Evolutionary conservation across 1,139 yeast species (phyloP).

Genomic region (Geotrichum candidum): DNA sequence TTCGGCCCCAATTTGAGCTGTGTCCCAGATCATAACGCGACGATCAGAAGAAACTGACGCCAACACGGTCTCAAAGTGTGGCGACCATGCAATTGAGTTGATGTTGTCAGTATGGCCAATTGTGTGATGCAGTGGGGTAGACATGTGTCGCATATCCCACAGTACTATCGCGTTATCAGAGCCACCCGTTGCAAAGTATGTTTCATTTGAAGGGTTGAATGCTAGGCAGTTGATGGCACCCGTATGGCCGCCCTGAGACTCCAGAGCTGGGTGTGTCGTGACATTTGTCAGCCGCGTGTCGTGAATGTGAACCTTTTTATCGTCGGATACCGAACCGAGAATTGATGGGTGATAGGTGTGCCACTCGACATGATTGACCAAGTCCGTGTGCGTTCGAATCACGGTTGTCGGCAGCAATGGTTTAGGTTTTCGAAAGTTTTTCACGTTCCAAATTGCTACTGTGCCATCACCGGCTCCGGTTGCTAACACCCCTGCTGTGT

Average conservation of each 20-base stretch:
- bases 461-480: constrained; percentile 66
- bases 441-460: constrained; percentile 63
- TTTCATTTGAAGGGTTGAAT: constrained; percentile 52
- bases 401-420: constrained; percentile 22
- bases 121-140: constrained; percentile 27
- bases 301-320: constrained; percentile 58
- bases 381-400: constrained; percentile 29
- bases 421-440: constrained; percentile 7
- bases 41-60: constrained; percentile 72
- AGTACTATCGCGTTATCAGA: constrained; percentile 51
- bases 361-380: constrained; percentile 43
- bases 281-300: constrained; percentile 50
- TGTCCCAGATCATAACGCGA: constrained; percentile 67
- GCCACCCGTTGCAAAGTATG: constrained; percentile 65
- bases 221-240: constrained; percentile 58
- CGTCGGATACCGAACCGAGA: constrained; percentile 74
- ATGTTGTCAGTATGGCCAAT: constrained; percentile 54
- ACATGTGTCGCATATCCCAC: constrained; percentile 60
- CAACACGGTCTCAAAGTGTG: constrained; percentile 49
- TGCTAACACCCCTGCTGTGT: constrained; percentile 38
- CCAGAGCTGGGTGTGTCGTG: constrained; percentile 7
- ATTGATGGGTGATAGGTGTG: constrained; percentile 43
- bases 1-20: constrained; percentile 38
- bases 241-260: constrained; percentile 31
- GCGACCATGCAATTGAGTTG: constrained; percentile 75